Evolutionary conservation across 345 rosid species (phyloP), one percentile per base, ranked within the genome.

Genomic region (Microthlaspi erraticum): DNA sequence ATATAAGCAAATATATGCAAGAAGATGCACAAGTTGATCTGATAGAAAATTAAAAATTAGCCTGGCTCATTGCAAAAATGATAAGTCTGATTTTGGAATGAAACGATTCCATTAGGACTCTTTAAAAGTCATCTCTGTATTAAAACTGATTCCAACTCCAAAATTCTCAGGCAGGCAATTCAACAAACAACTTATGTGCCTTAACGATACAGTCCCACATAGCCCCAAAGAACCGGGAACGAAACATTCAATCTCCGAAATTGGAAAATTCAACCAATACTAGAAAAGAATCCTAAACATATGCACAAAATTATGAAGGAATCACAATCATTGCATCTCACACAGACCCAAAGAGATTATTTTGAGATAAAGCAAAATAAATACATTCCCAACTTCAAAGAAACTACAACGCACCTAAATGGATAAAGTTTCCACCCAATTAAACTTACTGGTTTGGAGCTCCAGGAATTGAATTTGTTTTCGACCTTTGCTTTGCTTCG

Each of bases 181-280:
- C 41, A 20, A 70, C 79, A 49, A 76, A 76, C 75, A 70, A 14
- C 60, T 76, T 64, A 41, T 46, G 49, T 9, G 79, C 75, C 41
- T 38, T 56, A n/a, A 26, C 34, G 38, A 44, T 12, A 34, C 14
- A 46, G n/a, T 17, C 45, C 29, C 60, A 50, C 14, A 6, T 39
- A 10, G 2, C 5, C 3, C 29, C 33, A 59, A 10, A 31, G 10
- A 5, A 3, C 43, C 12, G 7, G 34, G 16, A 60, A 41, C 29
- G 12, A 62, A 5, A n/a, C 2, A 9, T 68, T 16, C 10, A 42
- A 36, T 52, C 48, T 26, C 4, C 26, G 52, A 66, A 43, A 44
- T 1, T 29, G 16, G 7, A 43, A 50, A 43, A 1, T 13, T 14
- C 1, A 72, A 68, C 38, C 33, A 33, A 46, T 55, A 9, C 29